Base-by-base conservation (phyloP, 257 asterid genomes). In the Thymus mandschuricus region DNA sequence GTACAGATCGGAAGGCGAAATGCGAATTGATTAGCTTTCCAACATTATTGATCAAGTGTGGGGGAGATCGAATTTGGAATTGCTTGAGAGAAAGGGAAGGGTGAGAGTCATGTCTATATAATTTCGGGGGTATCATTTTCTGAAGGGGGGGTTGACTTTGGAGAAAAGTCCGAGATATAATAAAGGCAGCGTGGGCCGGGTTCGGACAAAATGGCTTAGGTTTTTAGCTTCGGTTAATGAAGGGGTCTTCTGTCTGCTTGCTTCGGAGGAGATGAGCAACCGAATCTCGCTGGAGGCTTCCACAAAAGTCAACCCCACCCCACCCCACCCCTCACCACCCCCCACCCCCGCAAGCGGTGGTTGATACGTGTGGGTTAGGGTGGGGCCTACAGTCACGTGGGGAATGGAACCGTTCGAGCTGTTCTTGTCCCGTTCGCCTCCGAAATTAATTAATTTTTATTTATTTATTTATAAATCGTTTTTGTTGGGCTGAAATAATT, bases 101-200 rank as follows among this genome's bases (percentile, higher is more conserved):
- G 3, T 46, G 41, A 60, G 10, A n/a, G n/a, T 21, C 51, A 46
- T 46, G 10, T 46, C 10, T 3, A 38, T 12, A 28, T 10, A 7
- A 15, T 58, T 65, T 30, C 58, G 41, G 45, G 62, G 62, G n/a
- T 46, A 28, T 77, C 3, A 71, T 59, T 43, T 58, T 48, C 12
- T 2, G 1, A 27, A 1, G 58, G 71, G 80, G 96, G 71, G 80
- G 96, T 86, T 88, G 96, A 88, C 96, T 82, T 83, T 70, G 3
- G 3, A 76, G 5, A 64, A 13, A 40, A 65, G 85, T 76, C 82
- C 82, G 81, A 77, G 13, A 66, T 38, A 43, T 73, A 79, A 13
- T 77, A 29, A 78, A n/a, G 21, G 64, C 64, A n/a, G 77, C 69
- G 75, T 61, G 79, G 35, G 70, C 64, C 65, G 65, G 41, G 41